These are phyloP conservation scores for Atkinsonella texensis DNA, from an alignment of 2,329 filamentous ascomycete species.

Conservation along the genomic window DNA sequence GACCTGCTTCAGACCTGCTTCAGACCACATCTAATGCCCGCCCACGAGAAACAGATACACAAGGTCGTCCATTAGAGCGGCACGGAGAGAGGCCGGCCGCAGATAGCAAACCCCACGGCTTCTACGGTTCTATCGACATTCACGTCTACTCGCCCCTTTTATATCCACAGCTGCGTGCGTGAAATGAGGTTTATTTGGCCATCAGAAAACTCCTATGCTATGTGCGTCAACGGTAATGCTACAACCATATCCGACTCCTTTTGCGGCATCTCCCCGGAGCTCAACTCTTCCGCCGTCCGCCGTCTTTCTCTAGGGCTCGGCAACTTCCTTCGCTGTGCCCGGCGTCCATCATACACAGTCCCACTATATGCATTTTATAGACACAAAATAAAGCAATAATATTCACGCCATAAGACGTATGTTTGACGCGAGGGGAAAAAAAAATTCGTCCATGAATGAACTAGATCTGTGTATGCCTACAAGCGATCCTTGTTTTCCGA, in stretches of 20 bases:
- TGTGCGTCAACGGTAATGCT: constrained; percentile 9
- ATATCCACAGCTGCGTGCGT: background rate
- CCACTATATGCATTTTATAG: background rate
- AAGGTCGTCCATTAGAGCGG: constrained; percentile 28
- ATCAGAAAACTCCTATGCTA: constrained; percentile 5
- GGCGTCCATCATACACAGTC: background rate
- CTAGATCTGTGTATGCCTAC: constrained; percentile 24
- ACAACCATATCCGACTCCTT: constrained; percentile 3
- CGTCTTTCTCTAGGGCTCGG: background rate
- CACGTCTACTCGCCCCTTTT: background rate
- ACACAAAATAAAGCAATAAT: background rate
- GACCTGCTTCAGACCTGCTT: background rate
- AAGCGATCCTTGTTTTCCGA: constrained; percentile 12
- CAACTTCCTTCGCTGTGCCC: background rate
- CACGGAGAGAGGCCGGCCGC: constrained; percentile 21
- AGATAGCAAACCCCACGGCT: constrained; percentile 1
- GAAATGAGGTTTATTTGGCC: background rate
- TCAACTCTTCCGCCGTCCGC: background rate
- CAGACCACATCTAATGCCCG: background rate
- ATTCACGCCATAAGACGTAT: background rate
- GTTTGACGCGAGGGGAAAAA: constrained; percentile 6
- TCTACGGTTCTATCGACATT: background rate
- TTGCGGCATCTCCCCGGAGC: background rate
- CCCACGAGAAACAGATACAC: constrained; percentile 20
- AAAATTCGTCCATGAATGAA: constrained; percentile 10